Percentiles rank a stretch among this genome's conserved stretches.
Conservation (phyloP, 192 early-diverging fungal genomes). For the Phlyctochytrium bullatum region DNA sequence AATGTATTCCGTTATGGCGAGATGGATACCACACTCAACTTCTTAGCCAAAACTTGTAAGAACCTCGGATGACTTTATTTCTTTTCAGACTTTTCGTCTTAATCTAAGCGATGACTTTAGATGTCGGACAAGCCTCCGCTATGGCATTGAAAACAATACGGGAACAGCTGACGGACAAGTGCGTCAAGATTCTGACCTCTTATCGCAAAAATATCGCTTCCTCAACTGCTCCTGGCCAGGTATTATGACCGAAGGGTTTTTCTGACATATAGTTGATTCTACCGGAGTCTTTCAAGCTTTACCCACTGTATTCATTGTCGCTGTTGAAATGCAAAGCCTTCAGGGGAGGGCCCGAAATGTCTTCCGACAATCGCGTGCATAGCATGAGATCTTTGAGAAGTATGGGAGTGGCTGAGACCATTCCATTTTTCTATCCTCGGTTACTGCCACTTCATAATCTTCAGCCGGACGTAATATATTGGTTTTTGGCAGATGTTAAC, state of each 20-base stretch:
- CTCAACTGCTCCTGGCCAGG: constrained; percentile 80
- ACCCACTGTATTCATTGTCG: constrained; percentile 81
- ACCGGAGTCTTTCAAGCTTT: constrained; percentile 93
- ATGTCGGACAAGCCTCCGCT: constrained; percentile 69
- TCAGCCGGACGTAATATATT: constrained; percentile 40
- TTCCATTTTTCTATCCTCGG: constrained; percentile 80
- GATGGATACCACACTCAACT: constrained; percentile 87
- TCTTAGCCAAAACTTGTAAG: constrained; percentile 74
- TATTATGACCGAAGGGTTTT: neutral
- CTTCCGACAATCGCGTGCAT: constrained; percentile 77
- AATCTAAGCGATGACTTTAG: constrained; percentile 30
- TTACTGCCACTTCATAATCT: constrained; percentile 72
- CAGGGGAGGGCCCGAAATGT: constrained; percentile 68
- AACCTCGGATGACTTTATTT: constrained; percentile 3
- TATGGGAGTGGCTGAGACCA: constrained; percentile 70
- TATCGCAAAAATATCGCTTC: constrained; percentile 92
- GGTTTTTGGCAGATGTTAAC: constrained; percentile 1
- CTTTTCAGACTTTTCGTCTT: neutral
- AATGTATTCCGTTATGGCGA: constrained; percentile 88
- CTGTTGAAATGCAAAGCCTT: constrained; percentile 83
- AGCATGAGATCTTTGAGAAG: constrained; percentile 77
- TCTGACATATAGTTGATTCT: constrained; percentile 65
- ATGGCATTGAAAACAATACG: constrained; percentile 71
- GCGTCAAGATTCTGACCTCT: constrained; percentile 82
- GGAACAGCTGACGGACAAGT: constrained; percentile 79